Evolutionary conservation across 306 rosid species (phyloP), one percentile per base, ranked within the genome.

Genomic region (Aeschynomene evenia): DNA sequence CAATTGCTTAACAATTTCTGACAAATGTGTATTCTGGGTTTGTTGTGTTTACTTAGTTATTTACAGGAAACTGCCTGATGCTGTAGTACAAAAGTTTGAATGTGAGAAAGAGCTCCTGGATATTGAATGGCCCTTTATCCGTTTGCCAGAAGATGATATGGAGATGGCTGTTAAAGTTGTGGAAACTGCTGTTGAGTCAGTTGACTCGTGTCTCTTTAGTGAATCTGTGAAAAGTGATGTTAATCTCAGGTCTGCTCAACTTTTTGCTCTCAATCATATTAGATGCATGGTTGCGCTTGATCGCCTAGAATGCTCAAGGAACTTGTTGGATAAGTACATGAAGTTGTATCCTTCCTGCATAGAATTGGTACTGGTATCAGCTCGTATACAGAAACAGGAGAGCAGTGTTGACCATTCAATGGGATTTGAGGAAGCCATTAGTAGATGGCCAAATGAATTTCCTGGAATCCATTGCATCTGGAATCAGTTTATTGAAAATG

Each of bases 11-110:
- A 88, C 85, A 71, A 24, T 91, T 79, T 85, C 86, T 87, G 98
- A 94, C 83, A 90, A 85, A 82, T 94, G 94, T 89, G 79, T 94
- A 66, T 88, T 88, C 86, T 91, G 98, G 96, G 71, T 94, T 76
- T 88, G 89, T 82, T 86, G 91, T 87, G 81, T 87, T 81, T 94
- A 94, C 87, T 84, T 94, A 75, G 97, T 88, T 84, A 76, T 86
- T 82, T 90, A 94, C 93, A 87, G 89, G 88, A 90, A 85, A 81
- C 81, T 90, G 71, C 97, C 98, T 66, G 92, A 85, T 66, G 90
- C 83, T 79, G 79, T 90, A 5, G 81, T 87, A 37, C 89, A 69
- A 75, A 91, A 81, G 72, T 84, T 90, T 81, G 98, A 94, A 72
- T 87, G 96, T 78, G 92, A 87, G 79, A 90, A 94, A 85, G 85